Percentiles rank a stretch among this genome's conserved stretches.
These are phyloP conservation scores for Dissophora globulifera DNA, from an alignment of 192 early-diverging fungal species.

Conservation along the genomic window DNA sequence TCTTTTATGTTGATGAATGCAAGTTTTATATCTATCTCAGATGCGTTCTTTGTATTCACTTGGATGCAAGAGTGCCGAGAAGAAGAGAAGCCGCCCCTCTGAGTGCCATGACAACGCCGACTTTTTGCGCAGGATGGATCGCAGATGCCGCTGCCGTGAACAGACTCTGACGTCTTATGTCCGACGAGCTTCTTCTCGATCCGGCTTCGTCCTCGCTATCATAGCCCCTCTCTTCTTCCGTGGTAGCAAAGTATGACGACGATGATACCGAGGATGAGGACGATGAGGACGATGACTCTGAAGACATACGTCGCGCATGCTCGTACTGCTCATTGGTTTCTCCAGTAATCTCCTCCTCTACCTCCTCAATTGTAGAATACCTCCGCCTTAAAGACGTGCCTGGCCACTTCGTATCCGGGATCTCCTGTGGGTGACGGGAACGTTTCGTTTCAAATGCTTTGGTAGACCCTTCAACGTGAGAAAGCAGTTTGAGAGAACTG, in stretches of 20 bases:
- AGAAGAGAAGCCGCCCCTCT: slow-evolving; percentile 6
- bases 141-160: slow-evolving; percentile 7
- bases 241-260: slow-evolving; percentile 21
- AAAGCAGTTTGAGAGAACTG: slow-evolving; percentile 1
- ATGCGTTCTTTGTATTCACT: background rate
- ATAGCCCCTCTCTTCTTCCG: background rate
- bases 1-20: background rate
- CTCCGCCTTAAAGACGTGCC: slow-evolving; percentile 4
- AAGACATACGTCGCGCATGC: background rate
- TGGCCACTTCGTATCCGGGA: background rate
- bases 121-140: slow-evolving; percentile 1
- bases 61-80: background rate
- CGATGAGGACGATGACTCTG: background rate
- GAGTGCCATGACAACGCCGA: slow-evolving; percentile 24
- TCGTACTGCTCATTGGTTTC: background rate
- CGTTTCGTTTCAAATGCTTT: background rate
- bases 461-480: background rate
- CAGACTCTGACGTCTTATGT: too few species aligned
- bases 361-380: slow-evolving; percentile 33
- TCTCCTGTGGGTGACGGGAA: slow-evolving; percentile 10
- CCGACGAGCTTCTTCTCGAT: too few species aligned
- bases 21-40: background rate
- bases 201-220: slow-evolving; percentile 16
- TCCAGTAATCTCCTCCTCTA: background rate
- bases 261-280: background rate